phyloP scores from a whole-genome alignment of 345 rosid species.

The Lepidium didymum region DNA sequence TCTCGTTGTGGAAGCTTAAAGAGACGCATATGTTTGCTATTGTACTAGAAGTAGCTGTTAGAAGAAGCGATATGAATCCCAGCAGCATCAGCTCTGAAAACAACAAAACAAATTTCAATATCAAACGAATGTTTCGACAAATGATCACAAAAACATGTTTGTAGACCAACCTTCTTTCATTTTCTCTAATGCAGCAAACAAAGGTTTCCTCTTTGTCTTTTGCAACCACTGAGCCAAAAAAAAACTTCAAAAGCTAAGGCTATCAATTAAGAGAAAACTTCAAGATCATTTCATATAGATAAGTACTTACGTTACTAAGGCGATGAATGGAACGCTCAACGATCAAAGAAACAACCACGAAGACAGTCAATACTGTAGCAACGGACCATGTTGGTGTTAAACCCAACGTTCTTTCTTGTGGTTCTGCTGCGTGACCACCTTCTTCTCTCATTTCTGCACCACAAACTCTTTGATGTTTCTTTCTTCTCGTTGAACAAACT shows the following conservation, averaged over 20 bases:
- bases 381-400: slow-evolving; percentile 92
- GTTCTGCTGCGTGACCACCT: not conserved
- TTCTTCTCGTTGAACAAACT: not conserved
- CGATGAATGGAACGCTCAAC: slow-evolving; percentile 81
- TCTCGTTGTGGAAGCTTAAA: slow-evolving; percentile 54
- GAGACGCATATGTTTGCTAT: slow-evolving; percentile 76
- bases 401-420: slow-evolving; percentile 55
- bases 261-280: not conserved
- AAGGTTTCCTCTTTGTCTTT: slow-evolving; percentile 61
- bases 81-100: slow-evolving; percentile 87
- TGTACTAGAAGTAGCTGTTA: slow-evolving; percentile 68
- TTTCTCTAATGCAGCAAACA: slow-evolving; percentile 80
- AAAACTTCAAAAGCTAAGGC: not conserved
- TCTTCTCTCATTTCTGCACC: slow-evolving; percentile 17
- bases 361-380: slow-evolving; percentile 77
- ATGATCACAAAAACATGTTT: not conserved
- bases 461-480: not conserved
- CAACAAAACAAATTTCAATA: not conserved
- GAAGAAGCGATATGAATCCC: slow-evolving; percentile 84
- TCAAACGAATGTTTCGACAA: not conserved
- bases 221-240: slow-evolving; percentile 58
- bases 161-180: slow-evolving; percentile 74
- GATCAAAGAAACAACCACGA: slow-evolving; percentile 66
- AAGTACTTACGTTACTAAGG: slow-evolving; percentile 56
- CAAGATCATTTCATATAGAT: not conserved